Conservation (phyloP, 139 green algal species). For the Raphidocelis subcapitata region DNA sequence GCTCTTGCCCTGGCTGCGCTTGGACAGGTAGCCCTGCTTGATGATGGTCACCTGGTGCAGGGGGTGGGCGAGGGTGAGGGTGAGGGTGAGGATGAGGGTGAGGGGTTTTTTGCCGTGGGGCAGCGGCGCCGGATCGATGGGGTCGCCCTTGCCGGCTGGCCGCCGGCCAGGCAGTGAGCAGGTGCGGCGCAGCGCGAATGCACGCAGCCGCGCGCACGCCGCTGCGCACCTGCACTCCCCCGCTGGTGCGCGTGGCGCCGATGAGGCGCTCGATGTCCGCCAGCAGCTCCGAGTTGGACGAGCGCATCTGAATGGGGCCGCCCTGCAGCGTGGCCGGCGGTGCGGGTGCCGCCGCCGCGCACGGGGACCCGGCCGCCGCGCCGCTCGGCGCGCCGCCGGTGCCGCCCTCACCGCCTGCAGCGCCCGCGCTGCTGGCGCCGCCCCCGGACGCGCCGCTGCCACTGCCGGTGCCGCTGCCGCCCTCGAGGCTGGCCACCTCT, state of each 20-base stretch:
- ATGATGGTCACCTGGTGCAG: constrained; percentile 46
- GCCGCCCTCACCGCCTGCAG: neutral
- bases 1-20: constrained; percentile 45
- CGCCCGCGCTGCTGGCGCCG: neutral
- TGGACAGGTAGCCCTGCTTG: constrained; percentile 86
- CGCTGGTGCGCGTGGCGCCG: constrained; percentile 27
- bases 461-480: neutral
- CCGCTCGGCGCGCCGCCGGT: too few species aligned
- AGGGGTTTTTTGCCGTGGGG: constrained; percentile 12
- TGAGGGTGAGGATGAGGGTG: constrained; percentile 1
- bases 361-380: too few species aligned
- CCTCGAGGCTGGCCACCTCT: constrained; percentile 8
- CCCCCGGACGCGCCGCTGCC: neutral
- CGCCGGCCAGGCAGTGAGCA: too few species aligned
- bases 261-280: constrained; percentile 54
- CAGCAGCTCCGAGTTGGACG: constrained; percentile 29
- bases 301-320: constrained; percentile 50
- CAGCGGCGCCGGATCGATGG: neutral
- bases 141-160: too few species aligned
- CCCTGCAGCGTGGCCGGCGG: constrained; percentile 5
- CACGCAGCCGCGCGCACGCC: neutral
- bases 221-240: constrained; percentile 26
- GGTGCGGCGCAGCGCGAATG: too few species aligned
- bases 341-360: too few species aligned
- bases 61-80: neutral